Evolutionary conservation across 768 basidiomycete species (phyloP).

Genomic region (Podaxis pistillaris): DNA sequence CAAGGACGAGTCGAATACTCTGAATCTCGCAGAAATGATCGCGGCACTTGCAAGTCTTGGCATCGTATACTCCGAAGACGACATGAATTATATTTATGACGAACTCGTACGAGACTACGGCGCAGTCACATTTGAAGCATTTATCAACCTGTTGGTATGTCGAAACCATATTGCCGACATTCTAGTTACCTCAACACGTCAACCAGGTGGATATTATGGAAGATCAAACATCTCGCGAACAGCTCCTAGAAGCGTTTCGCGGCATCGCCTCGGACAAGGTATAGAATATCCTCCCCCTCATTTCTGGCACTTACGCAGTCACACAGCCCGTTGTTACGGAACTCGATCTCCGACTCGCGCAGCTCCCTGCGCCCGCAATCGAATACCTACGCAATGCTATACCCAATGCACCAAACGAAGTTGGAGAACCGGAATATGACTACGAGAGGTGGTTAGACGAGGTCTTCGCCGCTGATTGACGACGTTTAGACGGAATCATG

Average conservation of each 20-base stretch:
- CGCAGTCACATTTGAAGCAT: constrained; percentile 89
- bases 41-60: constrained; percentile 93
- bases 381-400: constrained; percentile 83
- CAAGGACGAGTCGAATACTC: constrained; percentile 86
- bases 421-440: constrained; percentile 69
- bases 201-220: constrained; percentile 90
- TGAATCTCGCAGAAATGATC: constrained; percentile 83
- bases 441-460: constrained; percentile 82
- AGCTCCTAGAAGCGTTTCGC: constrained; percentile 90
- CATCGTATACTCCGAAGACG: constrained; percentile 90
- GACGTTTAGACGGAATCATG: background rate
- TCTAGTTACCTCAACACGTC: background rate
- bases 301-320: background rate
- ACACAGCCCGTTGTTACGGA: constrained; percentile 89
- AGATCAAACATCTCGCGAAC: constrained; percentile 91
- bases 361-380: constrained; percentile 71
- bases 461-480: constrained; percentile 48
- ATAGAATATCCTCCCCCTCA: constrained; percentile 15
- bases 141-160: constrained; percentile 86
- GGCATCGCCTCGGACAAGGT: constrained; percentile 91
- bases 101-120: constrained; percentile 81
- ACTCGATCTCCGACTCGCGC: constrained; percentile 82
- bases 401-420: constrained; percentile 54
- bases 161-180: background rate
- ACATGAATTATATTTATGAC: constrained; percentile 80